Percentiles rank a stretch among this genome's conserved stretches.
phyloP scores from a whole-genome alignment of 2,329 filamentous ascomycete species.

The Mollisia scopiformis region DNA sequence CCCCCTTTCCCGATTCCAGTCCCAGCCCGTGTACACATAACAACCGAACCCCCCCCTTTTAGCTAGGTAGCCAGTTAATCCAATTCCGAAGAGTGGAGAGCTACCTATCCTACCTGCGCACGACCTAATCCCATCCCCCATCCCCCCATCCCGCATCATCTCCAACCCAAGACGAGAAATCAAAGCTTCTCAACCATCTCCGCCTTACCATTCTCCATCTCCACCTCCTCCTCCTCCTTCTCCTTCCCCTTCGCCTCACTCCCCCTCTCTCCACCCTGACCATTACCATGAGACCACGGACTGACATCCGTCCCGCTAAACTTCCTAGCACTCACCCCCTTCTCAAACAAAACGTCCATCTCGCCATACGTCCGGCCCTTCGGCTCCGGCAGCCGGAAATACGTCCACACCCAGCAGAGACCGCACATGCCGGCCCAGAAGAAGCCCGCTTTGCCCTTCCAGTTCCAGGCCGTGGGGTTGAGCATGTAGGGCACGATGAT shows the following conservation, averaged over 20 bases:
- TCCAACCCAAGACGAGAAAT: too few species aligned
- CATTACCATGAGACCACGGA: not conserved
- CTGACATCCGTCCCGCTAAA: slow-evolving; percentile 17
- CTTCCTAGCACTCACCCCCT: slow-evolving; percentile 5
- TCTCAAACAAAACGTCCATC: slow-evolving; percentile 80
- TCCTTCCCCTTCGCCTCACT: not conserved
- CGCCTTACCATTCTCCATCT: not conserved
- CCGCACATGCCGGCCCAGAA: slow-evolving; percentile 86
- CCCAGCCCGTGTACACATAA: not conserved
- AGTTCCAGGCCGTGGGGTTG: slow-evolving; percentile 83
- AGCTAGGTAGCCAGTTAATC: too few species aligned
- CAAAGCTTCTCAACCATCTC: not conserved
- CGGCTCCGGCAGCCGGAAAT: slow-evolving; percentile 81
- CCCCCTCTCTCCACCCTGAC: not conserved
- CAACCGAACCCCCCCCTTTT: too few species aligned
- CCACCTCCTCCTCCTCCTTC: not conserved
- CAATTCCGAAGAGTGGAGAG: too few species aligned
- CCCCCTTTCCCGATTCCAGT: not conserved
- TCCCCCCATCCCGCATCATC: too few species aligned
- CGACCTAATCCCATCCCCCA: not conserved
- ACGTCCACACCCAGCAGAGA: slow-evolving; percentile 79
- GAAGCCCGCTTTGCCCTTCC: slow-evolving; percentile 83
- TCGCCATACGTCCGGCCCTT: slow-evolving; percentile 79
- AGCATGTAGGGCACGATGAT: slow-evolving; percentile 90
- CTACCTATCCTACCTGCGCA: not conserved